Evolutionary conservation across 495 filamentous ascomycete species (phyloP), one percentile per base, ranked within the genome.

Genomic region (Neurospora sp.): DNA sequence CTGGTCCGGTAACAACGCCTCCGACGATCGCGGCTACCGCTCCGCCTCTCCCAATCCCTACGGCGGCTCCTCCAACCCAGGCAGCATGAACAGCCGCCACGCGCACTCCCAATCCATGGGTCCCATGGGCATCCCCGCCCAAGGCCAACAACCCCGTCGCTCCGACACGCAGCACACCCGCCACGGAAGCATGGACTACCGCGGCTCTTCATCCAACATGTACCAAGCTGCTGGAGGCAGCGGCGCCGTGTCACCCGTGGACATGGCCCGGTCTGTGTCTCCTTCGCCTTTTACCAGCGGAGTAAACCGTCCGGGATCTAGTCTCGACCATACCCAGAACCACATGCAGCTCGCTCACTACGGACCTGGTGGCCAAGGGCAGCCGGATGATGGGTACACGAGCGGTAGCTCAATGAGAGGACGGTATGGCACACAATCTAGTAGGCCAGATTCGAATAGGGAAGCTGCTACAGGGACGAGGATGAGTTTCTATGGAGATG

Each of bases 401-500:
- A 65, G 53, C 53, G 53, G 53, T 18, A 65, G 53, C 27, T 65
- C 53, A 3, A 65, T 65, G 53, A 6, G 53, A 0, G 53, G 53
- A 8, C 53, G 53, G 2, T 65, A 65, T 18, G 53, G 53, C 2
- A 65, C 53, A 10, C 42, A 71, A 76, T 78, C 10, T 75, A 76
- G 78, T 14, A 78, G 84, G 20, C 81, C 81, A 1, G 80, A 76
- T 8, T 81, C 79, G 22, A 69, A n/a, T 10, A 82, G 83, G 61
- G 72, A 73, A 31, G 78, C 80, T 20, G 81, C 81, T 10, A 78
- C 69, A 4, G 72, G 80, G 1, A 81, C 88, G 8, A 65, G 53
- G 12, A 87, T 88, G 83, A 86, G 84, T 47, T 87, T 91, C 77
- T 93, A 93, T 77, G 90, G 53, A 3, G 53, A 65, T 65, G 22